These are phyloP conservation scores for Globisporangium lucens DNA, from an alignment of 352 stramenopile species.

Conservation along the genomic window DNA sequence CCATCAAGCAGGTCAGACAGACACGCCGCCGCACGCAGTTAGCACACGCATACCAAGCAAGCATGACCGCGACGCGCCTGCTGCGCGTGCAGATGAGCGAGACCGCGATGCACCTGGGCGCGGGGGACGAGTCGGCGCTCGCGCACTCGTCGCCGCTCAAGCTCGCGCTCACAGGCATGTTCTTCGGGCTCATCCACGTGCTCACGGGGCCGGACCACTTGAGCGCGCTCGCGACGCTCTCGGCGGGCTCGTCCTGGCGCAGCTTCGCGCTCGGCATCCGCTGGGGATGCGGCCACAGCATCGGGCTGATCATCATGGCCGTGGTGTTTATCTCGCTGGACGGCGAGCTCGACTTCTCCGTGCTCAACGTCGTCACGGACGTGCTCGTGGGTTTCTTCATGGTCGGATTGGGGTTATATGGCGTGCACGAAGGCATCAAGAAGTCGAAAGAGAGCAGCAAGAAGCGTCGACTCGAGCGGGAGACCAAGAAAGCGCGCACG, in stretches of 20 bases:
- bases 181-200: constrained; percentile 66
- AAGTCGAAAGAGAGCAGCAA: constrained; percentile 33
- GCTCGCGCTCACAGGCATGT: constrained; percentile 47
- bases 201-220: constrained; percentile 84
- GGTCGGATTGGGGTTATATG: constrained; percentile 60
- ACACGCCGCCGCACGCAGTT: background rate
- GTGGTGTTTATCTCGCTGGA: constrained; percentile 60
- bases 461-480: constrained; percentile 10
- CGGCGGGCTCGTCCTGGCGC: constrained; percentile 61
- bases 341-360: constrained; percentile 49
- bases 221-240: constrained; percentile 79
- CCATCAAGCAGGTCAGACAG: no score
- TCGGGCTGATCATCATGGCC: constrained; percentile 77
- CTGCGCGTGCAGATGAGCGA: constrained; percentile 34
- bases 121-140: constrained; percentile 28
- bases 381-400: constrained; percentile 67
- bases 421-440: constrained; percentile 59
- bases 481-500: constrained; percentile 10
- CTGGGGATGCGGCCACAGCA: constrained; percentile 89
- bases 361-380: constrained; percentile 56
- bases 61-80: constrained; percentile 17
- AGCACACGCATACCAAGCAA: background rate
- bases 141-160: constrained; percentile 34
- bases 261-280: constrained; percentile 81
- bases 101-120: constrained; percentile 20